Evolutionary conservation across 1,139 yeast species (phyloP).

Genomic region (Zhuliangozyma blackwelliae): DNA sequence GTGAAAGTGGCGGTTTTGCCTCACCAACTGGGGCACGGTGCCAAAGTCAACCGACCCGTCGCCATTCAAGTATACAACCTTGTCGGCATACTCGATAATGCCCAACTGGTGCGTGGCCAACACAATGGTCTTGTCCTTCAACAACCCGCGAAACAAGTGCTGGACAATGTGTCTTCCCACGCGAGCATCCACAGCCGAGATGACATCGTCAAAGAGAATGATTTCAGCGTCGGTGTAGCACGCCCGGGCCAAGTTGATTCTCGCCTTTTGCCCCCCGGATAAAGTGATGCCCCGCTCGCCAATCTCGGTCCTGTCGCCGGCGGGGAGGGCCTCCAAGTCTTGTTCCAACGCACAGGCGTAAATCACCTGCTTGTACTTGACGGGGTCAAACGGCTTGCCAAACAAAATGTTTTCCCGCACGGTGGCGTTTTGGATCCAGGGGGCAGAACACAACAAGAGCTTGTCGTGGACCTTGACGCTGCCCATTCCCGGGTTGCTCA

Average conservation of each 20-base stretch:
- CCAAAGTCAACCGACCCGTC: slow-evolving; percentile 35
- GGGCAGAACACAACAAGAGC: slow-evolving; percentile 29
- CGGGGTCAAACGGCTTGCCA: slow-evolving; percentile 30
- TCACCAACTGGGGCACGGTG: slow-evolving; percentile 22
- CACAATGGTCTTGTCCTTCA: slow-evolving; percentile 26
- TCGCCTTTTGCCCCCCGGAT: slow-evolving; percentile 43
- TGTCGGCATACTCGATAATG: slow-evolving; percentile 29
- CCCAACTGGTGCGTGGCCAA: slow-evolving; percentile 40
- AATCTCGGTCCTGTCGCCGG: slow-evolving; percentile 37
- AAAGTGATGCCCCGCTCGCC: slow-evolving; percentile 43
- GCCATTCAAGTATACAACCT: slow-evolving; percentile 28
- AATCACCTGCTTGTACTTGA: slow-evolving; percentile 24
- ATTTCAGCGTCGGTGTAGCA: slow-evolving; percentile 31
- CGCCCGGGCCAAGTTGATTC: slow-evolving; percentile 42
- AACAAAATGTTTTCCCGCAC: slow-evolving; percentile 39
- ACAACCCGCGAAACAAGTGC: slow-evolving; percentile 28
- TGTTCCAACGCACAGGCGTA: slow-evolving; percentile 40
- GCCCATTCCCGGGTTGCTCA: slow-evolving; percentile 23
- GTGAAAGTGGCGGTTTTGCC: slow-evolving; percentile 21
- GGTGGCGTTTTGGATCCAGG: slow-evolving; percentile 47
- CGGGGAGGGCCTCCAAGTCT: slow-evolving; percentile 30
- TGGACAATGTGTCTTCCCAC: slow-evolving; percentile 37
- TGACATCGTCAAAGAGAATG: slow-evolving; percentile 38
- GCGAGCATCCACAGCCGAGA: slow-evolving; percentile 39
- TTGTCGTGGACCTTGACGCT: slow-evolving; percentile 23